These are phyloP conservation scores for Aspergillus brunneoviolaceus DNA, from an alignment of 2,329 filamentous ascomycete species.

Conservation along the genomic window DNA sequence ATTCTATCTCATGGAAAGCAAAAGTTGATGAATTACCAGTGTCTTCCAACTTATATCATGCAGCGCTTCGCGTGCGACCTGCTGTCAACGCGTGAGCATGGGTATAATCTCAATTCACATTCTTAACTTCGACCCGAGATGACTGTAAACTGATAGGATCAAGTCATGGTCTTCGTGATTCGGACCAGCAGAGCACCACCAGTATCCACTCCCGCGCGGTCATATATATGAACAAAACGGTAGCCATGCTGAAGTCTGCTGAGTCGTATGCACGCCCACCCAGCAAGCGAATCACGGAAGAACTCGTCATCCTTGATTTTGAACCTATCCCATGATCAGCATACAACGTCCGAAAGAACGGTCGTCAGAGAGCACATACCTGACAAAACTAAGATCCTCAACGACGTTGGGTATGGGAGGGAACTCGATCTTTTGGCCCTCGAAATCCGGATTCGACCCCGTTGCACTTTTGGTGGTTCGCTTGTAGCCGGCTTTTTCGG, in stretches of 20 bases:
- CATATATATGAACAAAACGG: conserved; percentile 72
- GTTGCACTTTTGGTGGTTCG: conserved; percentile 56
- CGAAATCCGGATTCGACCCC: conserved; percentile 66
- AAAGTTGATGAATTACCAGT: no score
- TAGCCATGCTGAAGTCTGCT: conserved; percentile 76
- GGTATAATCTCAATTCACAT: not conserved
- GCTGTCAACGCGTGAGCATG: not conserved
- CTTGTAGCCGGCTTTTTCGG: conserved; percentile 53
- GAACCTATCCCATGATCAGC: conserved; percentile 53
- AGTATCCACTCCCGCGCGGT: conserved; percentile 64
- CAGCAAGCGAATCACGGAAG: conserved; percentile 73
- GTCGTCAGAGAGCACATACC: conserved; percentile 53
- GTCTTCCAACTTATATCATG: no score
- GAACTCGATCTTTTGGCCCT: conserved; percentile 60
- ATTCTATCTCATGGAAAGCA: no score
- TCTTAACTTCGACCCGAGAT: not conserved
- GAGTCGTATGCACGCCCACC: conserved; percentile 85
- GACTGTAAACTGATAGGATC: not conserved
- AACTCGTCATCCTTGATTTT: conserved; percentile 86
- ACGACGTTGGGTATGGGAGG: conserved; percentile 56
- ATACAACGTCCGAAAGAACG: conserved; percentile 4
- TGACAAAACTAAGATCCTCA: conserved; percentile 69
- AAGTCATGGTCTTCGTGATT: conserved; percentile 58
- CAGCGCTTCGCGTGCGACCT: no score
- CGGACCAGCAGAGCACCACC: conserved; percentile 72